Evolutionary conservation across 75 land plant genomes (phyloP).

Genomic region (Adiantum capillusveneris): DNA sequence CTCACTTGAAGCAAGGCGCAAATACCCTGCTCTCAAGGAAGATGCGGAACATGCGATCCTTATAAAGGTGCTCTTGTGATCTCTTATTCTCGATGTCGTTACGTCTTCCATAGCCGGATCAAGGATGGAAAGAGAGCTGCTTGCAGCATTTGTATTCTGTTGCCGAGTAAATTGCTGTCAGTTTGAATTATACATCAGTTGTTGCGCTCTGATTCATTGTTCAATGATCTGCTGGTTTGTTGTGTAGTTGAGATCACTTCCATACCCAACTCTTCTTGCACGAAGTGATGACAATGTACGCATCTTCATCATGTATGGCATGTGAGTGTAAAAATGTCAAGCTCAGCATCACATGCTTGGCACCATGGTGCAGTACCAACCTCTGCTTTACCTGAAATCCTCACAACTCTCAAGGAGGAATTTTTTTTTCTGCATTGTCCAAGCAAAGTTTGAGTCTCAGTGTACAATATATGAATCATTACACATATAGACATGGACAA

Average conservation of each 20-base stretch:
- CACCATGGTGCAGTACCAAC: constrained; percentile 86
- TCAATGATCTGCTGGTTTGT: too few relatives aligned
- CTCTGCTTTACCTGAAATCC: constrained; percentile 66
- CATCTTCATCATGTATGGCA: constrained; percentile 84
- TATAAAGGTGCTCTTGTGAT: constrained; percentile 55
- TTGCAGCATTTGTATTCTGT: too few relatives aligned
- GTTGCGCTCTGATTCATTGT: too few relatives aligned
- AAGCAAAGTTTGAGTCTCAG: too few relatives aligned
- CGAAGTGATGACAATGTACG: constrained; percentile 82
- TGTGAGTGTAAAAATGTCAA: constrained; percentile 83
- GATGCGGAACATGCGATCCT: constrained; percentile 91
- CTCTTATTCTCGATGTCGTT: too few relatives aligned
- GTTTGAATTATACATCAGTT: too few relatives aligned
- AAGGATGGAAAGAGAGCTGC: too few relatives aligned
- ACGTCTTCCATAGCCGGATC: too few relatives aligned
- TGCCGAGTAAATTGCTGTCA: too few relatives aligned
- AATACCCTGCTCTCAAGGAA: constrained; percentile 88
- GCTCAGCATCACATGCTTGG: constrained; percentile 84
- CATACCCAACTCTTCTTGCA: constrained; percentile 71
- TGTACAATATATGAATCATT: too few relatives aligned
- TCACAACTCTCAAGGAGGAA: constrained; percentile 80
- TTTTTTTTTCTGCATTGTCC: too few relatives aligned
- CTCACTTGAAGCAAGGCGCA: constrained; percentile 79
- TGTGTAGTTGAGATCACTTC: constrained; percentile 85
- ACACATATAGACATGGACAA: too few relatives aligned